These are phyloP conservation scores for Fomitopsis betulina DNA, from an alignment of 1,284 basidiomycete species.

Conservation along the genomic window DNA sequence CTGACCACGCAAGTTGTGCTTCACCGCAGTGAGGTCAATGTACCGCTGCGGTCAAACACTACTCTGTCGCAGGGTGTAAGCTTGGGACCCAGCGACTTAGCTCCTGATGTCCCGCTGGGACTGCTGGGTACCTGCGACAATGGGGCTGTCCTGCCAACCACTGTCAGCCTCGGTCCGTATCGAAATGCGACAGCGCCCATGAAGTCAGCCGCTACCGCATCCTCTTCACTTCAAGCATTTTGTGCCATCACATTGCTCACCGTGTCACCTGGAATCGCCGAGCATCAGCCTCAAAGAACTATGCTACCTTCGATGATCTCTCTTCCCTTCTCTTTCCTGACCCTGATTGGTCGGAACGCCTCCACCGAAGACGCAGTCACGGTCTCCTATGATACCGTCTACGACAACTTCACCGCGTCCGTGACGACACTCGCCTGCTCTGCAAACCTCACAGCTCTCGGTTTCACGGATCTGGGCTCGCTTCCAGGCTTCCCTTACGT, in stretches of 20 bases:
- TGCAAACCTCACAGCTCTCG: slow-evolving; percentile 32
- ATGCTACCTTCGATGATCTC: neutral
- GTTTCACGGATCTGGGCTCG: slow-evolving; percentile 38
- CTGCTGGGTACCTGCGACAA: neutral
- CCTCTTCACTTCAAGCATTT: too few relatives aligned
- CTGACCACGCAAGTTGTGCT: too few relatives aligned
- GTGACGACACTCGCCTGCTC: slow-evolving; percentile 41
- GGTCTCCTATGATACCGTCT: slow-evolving; percentile 34
- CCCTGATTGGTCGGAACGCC: neutral
- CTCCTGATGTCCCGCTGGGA: neutral
- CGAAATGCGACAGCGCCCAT: too few relatives aligned
- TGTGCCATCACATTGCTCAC: too few relatives aligned
- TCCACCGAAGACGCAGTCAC: slow-evolving; percentile 9
- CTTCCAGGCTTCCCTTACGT: slow-evolving; percentile 44
- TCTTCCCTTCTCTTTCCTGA: slow-evolving; percentile 4
- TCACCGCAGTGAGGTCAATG: too few relatives aligned
- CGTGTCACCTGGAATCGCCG: too few relatives aligned
- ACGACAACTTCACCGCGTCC: slow-evolving; percentile 30
- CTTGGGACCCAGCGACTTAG: too few relatives aligned
- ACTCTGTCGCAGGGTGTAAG: too few relatives aligned
- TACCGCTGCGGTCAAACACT: too few relatives aligned
- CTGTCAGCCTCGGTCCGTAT: too few relatives aligned
- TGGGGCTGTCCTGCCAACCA: too few relatives aligned
- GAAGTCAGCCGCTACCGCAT: too few relatives aligned
- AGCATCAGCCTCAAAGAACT: neutral